Base-by-base conservation (phyloP, 2,329 filamentous ascomycete genomes). In the Aspergillus unguis region DNA sequence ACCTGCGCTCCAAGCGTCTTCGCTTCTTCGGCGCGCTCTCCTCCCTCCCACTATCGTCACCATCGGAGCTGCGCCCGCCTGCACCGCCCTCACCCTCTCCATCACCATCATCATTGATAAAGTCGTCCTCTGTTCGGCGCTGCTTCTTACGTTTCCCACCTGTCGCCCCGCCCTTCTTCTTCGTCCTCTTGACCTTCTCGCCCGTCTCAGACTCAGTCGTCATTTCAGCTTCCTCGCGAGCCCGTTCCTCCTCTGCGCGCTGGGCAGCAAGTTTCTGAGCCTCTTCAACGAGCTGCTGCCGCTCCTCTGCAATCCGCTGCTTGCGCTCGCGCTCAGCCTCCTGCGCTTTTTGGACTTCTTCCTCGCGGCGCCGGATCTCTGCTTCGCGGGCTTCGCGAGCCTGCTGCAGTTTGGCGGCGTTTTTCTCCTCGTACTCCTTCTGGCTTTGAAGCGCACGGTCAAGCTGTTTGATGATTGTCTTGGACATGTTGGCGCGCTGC, bases 401-500 rank as follows among this genome's bases (percentile, higher is more conserved):
- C 48, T 90, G 85, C 56, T 87, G 83, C 3, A 97, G 82, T 71
- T 94, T 95, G 63, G 88, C 85, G 33, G 91, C 90, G 68, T 97
- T 96, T 76, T 89, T 90, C 63, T 91, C 87, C 70, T 99, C 94
- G 71, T 95, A 97, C 58, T 95, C 89, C 57, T 84, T 86, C 70
- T 99, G 94, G 60, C 84, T 87, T 59, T 90, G 85, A 44, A 92
- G 83, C 4, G 89, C 87, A 63, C 91, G 85, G 65, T 95, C 90
- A 9, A 99, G 82, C 70, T 99, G 92, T 64, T 90, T 91, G 59
- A 89, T 87, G 75, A 96, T 90, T 1, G 95, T 99, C 69, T 96
- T 86, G 59, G 90, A 92, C 94, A 99, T 99, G 78, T 90, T 95
- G 40, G 94, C 92, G 66, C 95, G 90, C 73, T 95, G 90, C 70